Conservation (phyloP, 2,329 filamentous ascomycete species). For the Botrytis squamosa region DNA sequence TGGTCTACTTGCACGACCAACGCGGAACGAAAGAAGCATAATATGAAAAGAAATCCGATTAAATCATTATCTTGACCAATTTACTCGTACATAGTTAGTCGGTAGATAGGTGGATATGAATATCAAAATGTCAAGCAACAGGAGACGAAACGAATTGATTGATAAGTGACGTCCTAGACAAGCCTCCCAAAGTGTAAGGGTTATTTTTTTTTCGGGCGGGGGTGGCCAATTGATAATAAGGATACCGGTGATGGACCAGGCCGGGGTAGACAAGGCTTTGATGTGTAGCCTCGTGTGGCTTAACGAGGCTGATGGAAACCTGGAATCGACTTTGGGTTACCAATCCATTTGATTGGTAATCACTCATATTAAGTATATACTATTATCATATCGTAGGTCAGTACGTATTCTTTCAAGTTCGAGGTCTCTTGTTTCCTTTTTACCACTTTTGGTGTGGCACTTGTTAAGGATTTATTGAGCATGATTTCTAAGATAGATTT, state of each 20-base stretch:
- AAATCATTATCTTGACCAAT: slow-evolving; percentile 29
- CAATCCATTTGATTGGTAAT: neutral
- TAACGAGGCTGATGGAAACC: neutral
- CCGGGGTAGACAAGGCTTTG: neutral
- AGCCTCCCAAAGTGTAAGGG: neutral
- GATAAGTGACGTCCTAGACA: neutral
- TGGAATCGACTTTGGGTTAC: too few relatives aligned
- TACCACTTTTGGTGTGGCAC: too few relatives aligned
- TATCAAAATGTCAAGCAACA: neutral
- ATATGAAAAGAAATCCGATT: slow-evolving; percentile 22
- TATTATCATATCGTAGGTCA: too few relatives aligned
- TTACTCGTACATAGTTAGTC: neutral
- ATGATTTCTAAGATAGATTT: too few relatives aligned
- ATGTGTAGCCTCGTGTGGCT: neutral
- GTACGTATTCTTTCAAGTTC: too few relatives aligned
- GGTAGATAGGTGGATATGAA: neutral
- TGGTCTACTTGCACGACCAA: slow-evolving; percentile 35
- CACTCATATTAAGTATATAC: too few relatives aligned
- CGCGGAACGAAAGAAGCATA: slow-evolving; percentile 38
- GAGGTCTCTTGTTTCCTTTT: too few relatives aligned
- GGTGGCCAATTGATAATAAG: neutral
- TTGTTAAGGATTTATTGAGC: too few relatives aligned
- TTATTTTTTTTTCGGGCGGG: neutral
- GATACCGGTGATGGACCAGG: too few relatives aligned
- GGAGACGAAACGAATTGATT: neutral